phyloP scores from a whole-genome alignment of 345 rosid species.

The Dipteronia sinensis region DNA sequence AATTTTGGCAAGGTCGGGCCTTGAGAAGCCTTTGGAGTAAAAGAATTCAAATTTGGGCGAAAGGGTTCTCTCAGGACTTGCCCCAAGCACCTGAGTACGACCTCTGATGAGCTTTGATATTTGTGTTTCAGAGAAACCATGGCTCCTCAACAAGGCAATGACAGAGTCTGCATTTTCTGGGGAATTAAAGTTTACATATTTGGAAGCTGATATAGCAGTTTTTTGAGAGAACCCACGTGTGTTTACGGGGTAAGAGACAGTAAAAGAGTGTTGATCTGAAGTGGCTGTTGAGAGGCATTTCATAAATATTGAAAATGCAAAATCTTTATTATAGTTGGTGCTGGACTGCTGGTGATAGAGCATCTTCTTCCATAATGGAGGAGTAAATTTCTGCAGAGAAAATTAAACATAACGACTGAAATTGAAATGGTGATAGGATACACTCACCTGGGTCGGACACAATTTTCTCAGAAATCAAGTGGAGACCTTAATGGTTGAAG shows the following conservation, averaged over 20 bases:
- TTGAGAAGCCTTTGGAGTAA: constrained; percentile 34
- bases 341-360: neutral
- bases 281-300: neutral
- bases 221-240: constrained; percentile 37
- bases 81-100: constrained; percentile 8
- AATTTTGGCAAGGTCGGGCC: constrained; percentile 11
- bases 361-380: neutral
- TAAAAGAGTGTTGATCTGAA: constrained; percentile 15
- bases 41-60: constrained; percentile 43
- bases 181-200: constrained; percentile 8
- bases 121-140: constrained; percentile 37
- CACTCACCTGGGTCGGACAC: neutral
- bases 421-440: neutral
- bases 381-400: constrained; percentile 3
- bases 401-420: neutral
- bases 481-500: neutral
- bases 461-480: neutral
- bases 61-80: constrained; percentile 28
- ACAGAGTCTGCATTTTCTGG: constrained; percentile 23
- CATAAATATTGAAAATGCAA: neutral
- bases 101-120: constrained; percentile 20
- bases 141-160: constrained; percentile 20
- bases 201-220: constrained; percentile 26
- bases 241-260: constrained; percentile 37
- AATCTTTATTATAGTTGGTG: neutral